Evolutionary conservation across 2,329 filamentous ascomycete genomes (phyloP).

Genomic region (Botrytis hyacinthi): DNA sequence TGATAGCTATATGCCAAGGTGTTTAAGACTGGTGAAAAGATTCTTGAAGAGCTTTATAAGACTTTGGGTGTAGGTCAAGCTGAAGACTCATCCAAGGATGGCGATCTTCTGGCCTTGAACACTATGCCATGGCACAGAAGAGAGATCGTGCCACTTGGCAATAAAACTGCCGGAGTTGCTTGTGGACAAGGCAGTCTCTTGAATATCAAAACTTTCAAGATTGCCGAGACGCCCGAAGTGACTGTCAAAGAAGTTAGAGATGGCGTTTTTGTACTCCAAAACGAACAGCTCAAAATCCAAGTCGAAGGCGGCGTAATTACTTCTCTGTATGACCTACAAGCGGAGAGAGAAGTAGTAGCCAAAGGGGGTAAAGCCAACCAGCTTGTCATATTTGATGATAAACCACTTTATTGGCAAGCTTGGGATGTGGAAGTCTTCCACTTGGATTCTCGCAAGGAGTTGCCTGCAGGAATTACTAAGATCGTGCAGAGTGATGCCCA

Average conservation of each 20-base stretch:
- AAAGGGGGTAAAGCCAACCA: slow-evolving; percentile 78
- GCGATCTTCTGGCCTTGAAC: slow-evolving; percentile 67
- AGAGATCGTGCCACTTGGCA: slow-evolving; percentile 66
- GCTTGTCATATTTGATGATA: slow-evolving; percentile 93
- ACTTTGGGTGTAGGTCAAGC: slow-evolving; percentile 61
- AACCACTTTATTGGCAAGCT: slow-evolving; percentile 94
- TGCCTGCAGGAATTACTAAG: slow-evolving; percentile 64
- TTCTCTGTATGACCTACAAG: slow-evolving; percentile 74
- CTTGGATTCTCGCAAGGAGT: slow-evolving; percentile 77
- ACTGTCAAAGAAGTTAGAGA: slow-evolving; percentile 50
- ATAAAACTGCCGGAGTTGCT: slow-evolving; percentile 52
- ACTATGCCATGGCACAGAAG: slow-evolving; percentile 82
- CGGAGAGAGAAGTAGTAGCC: slow-evolving; percentile 74
- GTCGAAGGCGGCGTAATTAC: slow-evolving; percentile 76
- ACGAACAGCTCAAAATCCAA: slow-evolving; percentile 70
- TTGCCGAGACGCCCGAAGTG: slow-evolving; percentile 48
- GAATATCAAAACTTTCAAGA: slow-evolving; percentile 50
- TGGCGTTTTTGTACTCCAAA: slow-evolving; percentile 75
- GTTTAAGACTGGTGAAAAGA: slow-evolving; percentile 70
- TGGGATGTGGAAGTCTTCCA: slow-evolving; percentile 99
- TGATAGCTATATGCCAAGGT: slow-evolving; percentile 73
- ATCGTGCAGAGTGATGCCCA: slow-evolving; percentile 72
- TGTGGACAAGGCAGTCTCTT: slow-evolving; percentile 56
- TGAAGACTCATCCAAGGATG: slow-evolving; percentile 42
- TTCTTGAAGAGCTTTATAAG: slow-evolving; percentile 67